Percentiles rank a stretch among this genome's conserved stretches.
phyloP scores from a whole-genome alignment of 345 rosid genomes.

The Mallotus nudiflorus region DNA sequence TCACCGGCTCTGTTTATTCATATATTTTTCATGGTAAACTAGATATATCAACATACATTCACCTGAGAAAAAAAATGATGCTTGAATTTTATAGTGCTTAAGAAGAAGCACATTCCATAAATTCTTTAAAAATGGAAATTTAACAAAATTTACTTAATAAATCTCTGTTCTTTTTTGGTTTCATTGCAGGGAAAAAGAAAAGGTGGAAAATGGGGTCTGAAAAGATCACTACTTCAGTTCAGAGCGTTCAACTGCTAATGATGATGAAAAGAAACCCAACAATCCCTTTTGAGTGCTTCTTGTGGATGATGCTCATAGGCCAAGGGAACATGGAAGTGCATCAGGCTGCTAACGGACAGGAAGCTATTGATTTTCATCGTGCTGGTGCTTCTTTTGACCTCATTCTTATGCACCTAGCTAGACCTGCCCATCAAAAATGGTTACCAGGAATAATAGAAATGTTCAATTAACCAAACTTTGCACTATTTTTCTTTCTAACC shows the following conservation, averaged over 20 bases:
- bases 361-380: conserved; percentile 36
- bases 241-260: background rate
- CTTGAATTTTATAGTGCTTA: no score
- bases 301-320: conserved; percentile 35
- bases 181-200: background rate
- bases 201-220: background rate
- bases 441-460: no score
- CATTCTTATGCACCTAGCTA: conserved; percentile 45
- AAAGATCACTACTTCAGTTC: background rate
- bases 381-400: conserved; percentile 32
- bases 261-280: background rate
- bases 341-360: conserved; percentile 34
- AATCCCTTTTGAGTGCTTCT: conserved; percentile 25
- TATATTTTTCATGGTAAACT: no score
- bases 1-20: no score
- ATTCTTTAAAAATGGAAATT: no score
- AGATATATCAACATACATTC: no score
- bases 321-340: conserved; percentile 14
- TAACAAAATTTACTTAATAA: no score
- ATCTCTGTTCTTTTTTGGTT: background rate
- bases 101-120: no score
- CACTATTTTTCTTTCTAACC: no score
- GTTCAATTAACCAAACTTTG: no score
- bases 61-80: no score
- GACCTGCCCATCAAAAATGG: conserved; percentile 54